Base-by-base conservation (phyloP, 768 basidiomycete species). In the Mycena metata region DNA sequence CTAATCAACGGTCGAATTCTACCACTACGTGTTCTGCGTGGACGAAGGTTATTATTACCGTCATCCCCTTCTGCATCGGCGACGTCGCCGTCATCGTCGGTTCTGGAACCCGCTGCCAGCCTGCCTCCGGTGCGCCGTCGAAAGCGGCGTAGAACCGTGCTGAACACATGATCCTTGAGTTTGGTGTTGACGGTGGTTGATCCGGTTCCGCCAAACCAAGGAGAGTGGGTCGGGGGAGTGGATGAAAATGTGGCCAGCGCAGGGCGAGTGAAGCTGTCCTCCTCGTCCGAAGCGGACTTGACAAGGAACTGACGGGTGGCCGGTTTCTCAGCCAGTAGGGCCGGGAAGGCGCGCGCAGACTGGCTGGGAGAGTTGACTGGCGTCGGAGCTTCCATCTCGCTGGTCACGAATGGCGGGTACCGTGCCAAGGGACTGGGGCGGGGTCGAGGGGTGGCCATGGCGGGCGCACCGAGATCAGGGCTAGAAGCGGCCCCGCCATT, bases 141-240 rank as follows among this genome's bases (percentile, higher is more conserved):
- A 65, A 95, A 88, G 65, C 93, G 85, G 54, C 90, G 89, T 69
- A 98, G 82, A 36, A 99, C 90, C 19, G 94, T 93, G 67, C 89
- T 93, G 76, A 99, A 97, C 51, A 99, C 95, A 73, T 97, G 96
- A 75, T 99, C 96, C 79, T 96, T 96, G 65, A 99, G 83, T 77
- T 89, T 94, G 43, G 93, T 95, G 78, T 99, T 99, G 67, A 98
- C 96, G 60, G 91, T 87, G 7, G 98, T 99, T 16, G 93, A 95
- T 1, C 97, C 97, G 2, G 91, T 93, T 4, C 96, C 97, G 39
- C 92, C 94, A 72, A 96, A 96, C 83, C 86, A 87, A 51, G 85
- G 85, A 15, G 84, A 83, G 21, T 83, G 81, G 13, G 81, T 65
- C 4, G 72, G 73, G 10, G 76, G 79, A n/a, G 81, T 67, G 6